Percentiles rank a stretch among this genome's conserved stretches.
phyloP scores from a whole-genome alignment of 495 filamentous ascomycete species.

The Xylaria acuta region DNA sequence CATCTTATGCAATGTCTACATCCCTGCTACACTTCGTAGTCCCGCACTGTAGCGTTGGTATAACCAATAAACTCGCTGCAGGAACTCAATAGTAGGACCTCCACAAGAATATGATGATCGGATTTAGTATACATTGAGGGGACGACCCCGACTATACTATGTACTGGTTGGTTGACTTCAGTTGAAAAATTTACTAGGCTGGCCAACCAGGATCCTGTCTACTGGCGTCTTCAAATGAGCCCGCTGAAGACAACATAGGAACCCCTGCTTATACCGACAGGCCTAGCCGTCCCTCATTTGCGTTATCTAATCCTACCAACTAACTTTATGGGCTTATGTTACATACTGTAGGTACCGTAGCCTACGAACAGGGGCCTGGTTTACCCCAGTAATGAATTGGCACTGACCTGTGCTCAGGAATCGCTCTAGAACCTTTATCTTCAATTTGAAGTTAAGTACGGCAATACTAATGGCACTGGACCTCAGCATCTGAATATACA shows the following conservation, averaged over 20 bases:
- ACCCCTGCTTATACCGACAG: not conserved
- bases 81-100: not conserved
- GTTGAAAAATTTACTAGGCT: not conserved
- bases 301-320: not conserved
- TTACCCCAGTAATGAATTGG: not conserved
- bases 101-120: not conserved
- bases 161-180: not conserved
- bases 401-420: not conserved
- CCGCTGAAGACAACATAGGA: not conserved
- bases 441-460: not conserved
- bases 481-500: not conserved
- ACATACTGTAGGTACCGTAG: not conserved
- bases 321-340: not conserved
- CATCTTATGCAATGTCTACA: not conserved
- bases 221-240: not conserved
- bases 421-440: not conserved
- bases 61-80: not conserved
- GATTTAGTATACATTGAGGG: not conserved
- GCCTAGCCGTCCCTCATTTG: not conserved
- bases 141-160: not conserved
- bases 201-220: not conserved
- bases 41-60: not conserved
- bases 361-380: not conserved
- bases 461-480: not conserved
- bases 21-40: not conserved